These are phyloP conservation scores for Oryza officinalis DNA, from an alignment of 176 grass and related monocot genomes.

Conservation along the genomic window DNA sequence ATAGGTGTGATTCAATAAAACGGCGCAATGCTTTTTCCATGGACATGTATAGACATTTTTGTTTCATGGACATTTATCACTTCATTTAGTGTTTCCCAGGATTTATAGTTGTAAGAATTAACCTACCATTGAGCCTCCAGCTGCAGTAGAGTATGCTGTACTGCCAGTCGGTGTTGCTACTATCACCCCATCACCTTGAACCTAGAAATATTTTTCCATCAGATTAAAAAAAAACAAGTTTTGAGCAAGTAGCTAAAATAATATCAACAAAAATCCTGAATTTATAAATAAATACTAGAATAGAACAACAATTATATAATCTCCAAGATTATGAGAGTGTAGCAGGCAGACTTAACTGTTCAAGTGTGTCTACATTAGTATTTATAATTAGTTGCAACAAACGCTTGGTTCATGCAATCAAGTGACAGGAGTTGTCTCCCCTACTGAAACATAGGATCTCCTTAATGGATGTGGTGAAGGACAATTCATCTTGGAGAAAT, in stretches of 20 bases:
- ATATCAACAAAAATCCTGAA: conserved; percentile 14
- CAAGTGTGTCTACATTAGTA: conserved; percentile 19
- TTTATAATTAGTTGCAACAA: neutral
- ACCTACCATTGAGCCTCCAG: conserved; percentile 94
- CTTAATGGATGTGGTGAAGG: neutral
- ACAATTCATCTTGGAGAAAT: neutral
- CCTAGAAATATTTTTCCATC: conserved; percentile 60
- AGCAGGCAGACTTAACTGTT: neutral
- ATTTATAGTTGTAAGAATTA: conserved; percentile 13
- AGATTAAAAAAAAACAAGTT: conserved; percentile 25
- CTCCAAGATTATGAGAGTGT: conserved; percentile 3
- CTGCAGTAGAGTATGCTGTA: conserved; percentile 97
- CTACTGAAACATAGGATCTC: neutral
- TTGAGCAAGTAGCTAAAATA: neutral
- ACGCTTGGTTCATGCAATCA: conserved; percentile 11
- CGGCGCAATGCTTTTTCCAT: neutral
- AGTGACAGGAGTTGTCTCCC: neutral
- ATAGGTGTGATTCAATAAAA: neutral
- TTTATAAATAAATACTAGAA: conserved; percentile 5
- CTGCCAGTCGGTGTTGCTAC: conserved; percentile 96
- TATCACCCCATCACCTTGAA: conserved; percentile 99
- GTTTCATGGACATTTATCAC: neutral
- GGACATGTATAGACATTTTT: neutral
- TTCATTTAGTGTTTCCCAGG: neutral
- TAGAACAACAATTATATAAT: conserved; percentile 21